Percentiles rank a stretch among this genome's conserved stretches.
phyloP scores from a whole-genome alignment of 2,329 filamentous ascomycete genomes.

The Purpureocillium lavendulum region DNA sequence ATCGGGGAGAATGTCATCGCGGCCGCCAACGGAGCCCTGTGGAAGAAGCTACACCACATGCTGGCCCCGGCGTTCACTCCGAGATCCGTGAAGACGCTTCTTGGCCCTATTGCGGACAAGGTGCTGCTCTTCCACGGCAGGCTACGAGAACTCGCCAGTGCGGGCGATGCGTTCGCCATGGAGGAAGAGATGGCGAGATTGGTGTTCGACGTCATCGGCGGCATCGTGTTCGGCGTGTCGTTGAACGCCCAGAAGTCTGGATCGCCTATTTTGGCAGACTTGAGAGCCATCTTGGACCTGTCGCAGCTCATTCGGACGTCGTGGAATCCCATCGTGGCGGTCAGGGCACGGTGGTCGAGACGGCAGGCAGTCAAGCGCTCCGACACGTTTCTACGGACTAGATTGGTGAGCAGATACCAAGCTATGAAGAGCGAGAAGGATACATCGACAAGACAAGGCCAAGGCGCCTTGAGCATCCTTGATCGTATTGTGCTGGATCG shows the following conservation, averaged over 20 bases:
- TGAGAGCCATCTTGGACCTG: not conserved
- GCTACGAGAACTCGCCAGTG: too few relatives aligned
- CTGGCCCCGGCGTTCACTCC: conserved; percentile 17
- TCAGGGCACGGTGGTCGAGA: too few relatives aligned
- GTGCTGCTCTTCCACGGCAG: conserved; percentile 11
- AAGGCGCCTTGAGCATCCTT: too few relatives aligned
- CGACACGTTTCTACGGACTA: too few relatives aligned
- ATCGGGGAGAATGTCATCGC: conserved; percentile 7
- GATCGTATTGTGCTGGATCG: too few relatives aligned
- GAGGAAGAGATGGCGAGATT: conserved; percentile 13
- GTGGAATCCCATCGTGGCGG: too few relatives aligned
- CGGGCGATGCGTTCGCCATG: conserved; percentile 9
- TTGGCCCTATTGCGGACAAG: conserved; percentile 15
- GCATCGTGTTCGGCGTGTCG: conserved; percentile 12
- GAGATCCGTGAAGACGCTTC: conserved; percentile 14
- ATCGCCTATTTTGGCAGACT: conserved; percentile 8
- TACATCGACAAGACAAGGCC: too few relatives aligned
- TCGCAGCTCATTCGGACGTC: too few relatives aligned
- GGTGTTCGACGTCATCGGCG: conserved; percentile 15
- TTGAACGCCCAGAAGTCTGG: conserved; percentile 12
- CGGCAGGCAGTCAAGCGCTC: too few relatives aligned
- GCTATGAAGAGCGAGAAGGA: too few relatives aligned
- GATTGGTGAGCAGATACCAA: too few relatives aligned
- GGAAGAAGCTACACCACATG: conserved; percentile 18
- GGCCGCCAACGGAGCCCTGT: conserved; percentile 15